Evolutionary conservation across 2,329 filamentous ascomycete species (phyloP), one percentile per base, ranked within the genome.

Genomic region (Fusarium ramigenum): DNA sequence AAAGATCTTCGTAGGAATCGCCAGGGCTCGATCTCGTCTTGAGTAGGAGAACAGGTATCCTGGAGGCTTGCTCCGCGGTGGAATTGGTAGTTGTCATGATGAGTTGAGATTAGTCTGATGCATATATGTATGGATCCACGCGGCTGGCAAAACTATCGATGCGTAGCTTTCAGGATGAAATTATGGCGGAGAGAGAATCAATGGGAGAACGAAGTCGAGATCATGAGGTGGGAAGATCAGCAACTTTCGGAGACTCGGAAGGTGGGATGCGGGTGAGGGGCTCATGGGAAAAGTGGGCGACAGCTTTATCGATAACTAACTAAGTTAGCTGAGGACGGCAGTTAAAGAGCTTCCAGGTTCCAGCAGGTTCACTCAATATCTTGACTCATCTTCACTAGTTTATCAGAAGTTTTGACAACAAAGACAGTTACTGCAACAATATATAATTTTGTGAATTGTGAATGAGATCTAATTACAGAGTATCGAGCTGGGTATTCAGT

Each of bases 21-120:
- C 84, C 86, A 0, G 93, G 93, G 1, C 83, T 85, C 0, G 93
- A 96, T 77, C 88, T 92, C 6, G 93, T 96, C 82, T 96, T 96
- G 61, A 96, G 87, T 2, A 96, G 86, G 28, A 96, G 84, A 28
- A 96, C 82, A 3, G 93, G 81, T 42, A 80, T 75, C 36, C 72
- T 64, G 32, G 69, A 57, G 43, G 64, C 30, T 70, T 72, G 70
- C 60, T 47, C 72, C 47, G 60, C 46, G 36, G 67, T 54, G 57
- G 52, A 61, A 62, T 66, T 52, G 42, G 49, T 53, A 46, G 72
- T 59, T 47, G 63, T 47, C 63, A 71, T 75, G 60, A 40, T 61
- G 61, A 47, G 36, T 47, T 25, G 5, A 34, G 30, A 37, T 37
- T 61, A n/a, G 15, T 30, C 21, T 15, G 10, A 30, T 43, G 16